Evolutionary conservation across 2,329 filamentous ascomycete species (phyloP), one percentile per base, ranked within the genome.

Genomic region (Harringtonia lauricola): DNA sequence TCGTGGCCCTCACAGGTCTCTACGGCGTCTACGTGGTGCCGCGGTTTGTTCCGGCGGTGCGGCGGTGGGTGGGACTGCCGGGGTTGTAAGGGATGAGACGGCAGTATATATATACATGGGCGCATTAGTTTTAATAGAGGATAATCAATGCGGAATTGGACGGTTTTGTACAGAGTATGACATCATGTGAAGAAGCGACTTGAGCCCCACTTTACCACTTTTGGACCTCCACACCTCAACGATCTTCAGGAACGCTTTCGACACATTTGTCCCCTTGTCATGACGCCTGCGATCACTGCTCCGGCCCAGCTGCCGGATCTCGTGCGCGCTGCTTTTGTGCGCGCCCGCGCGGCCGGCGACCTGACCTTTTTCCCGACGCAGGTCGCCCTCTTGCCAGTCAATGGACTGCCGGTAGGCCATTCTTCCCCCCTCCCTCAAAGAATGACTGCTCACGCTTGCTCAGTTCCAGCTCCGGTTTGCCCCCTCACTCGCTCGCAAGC

Each of bases 381-480:
- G 46, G 74, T 71, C 36, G 58, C 67, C 5, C 50, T 76, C 39
- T 54, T 78, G 38, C 58, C 57, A 33, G 60, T 67, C 36, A 60
- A 64, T 50, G 59, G 60, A 19, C 57, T 67, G 28, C 65, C 65
- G 1, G 71, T 74, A 54, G 17, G 66, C 55, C 10, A 19, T 14
- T 33, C n/a, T 19, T 24, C 26, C 42, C 21, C 7, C 9, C 14
- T 19, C 36, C 29, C n/a, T 18, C 21, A 38, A 12, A 9, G 26
- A 28, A 31, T 31, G 10, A 28, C 14, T 1, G 1, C 7, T 17
- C 6, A 10, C 12, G 7, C 14, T 10, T 7, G 19, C 8, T 14
- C 49, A 85, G 81, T 84, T 86, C 56, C 83, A 87, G 62, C 64
- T 87, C 2, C 79, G 82, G 41, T 86, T 77, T 65, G 82, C 81